phyloP scores from a whole-genome alignment of 768 basidiomycete species.

The Mycena chlorophos region DNA sequence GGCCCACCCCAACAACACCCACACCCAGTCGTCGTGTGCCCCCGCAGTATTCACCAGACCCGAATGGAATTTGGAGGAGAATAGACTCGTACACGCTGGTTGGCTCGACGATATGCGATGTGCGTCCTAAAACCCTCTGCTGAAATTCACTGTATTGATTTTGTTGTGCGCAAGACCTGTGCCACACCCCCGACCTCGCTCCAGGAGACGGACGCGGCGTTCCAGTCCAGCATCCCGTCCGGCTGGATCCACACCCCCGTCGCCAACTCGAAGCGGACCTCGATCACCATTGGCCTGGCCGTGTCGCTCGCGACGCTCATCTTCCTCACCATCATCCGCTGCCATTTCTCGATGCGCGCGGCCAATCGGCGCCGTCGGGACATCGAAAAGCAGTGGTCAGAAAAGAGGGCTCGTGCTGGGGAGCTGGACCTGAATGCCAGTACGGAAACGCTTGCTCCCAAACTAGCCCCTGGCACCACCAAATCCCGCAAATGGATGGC shows the following conservation, averaged over 20 bases:
- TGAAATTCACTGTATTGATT: neutral
- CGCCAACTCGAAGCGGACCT: slow-evolving; percentile 35
- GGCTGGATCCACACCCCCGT: slow-evolving; percentile 45
- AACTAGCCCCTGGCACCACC: slow-evolving; percentile 36
- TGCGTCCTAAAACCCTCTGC: slow-evolving; percentile 35
- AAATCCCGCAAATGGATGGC: slow-evolving; percentile 57
- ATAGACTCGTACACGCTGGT: slow-evolving; percentile 59
- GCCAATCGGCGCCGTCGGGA: slow-evolving; percentile 28
- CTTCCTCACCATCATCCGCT: slow-evolving; percentile 58
- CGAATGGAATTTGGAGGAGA: slow-evolving; percentile 60
- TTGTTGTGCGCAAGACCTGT: slow-evolving; percentile 7
- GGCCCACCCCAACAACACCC: slow-evolving; percentile 16
- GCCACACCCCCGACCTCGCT: slow-evolving; percentile 19
- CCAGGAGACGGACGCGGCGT: slow-evolving; percentile 27
- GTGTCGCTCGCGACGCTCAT: slow-evolving; percentile 65
- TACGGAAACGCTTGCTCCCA: slow-evolving; percentile 36
- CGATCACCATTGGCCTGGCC: slow-evolving; percentile 56
- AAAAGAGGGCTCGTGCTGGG: neutral
- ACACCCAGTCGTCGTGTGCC: slow-evolving; percentile 40
- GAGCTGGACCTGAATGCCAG: slow-evolving; percentile 17
- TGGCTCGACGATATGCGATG: slow-evolving; percentile 67
- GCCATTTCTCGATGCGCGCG: slow-evolving; percentile 60
- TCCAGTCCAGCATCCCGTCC: slow-evolving; percentile 47
- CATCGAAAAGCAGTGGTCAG: slow-evolving; percentile 52
- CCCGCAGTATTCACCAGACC: slow-evolving; percentile 51